Evolutionary conservation across 805 yeast species (phyloP), one percentile per base, ranked within the genome.

Genomic region (Zygotorulaspora sp.): DNA sequence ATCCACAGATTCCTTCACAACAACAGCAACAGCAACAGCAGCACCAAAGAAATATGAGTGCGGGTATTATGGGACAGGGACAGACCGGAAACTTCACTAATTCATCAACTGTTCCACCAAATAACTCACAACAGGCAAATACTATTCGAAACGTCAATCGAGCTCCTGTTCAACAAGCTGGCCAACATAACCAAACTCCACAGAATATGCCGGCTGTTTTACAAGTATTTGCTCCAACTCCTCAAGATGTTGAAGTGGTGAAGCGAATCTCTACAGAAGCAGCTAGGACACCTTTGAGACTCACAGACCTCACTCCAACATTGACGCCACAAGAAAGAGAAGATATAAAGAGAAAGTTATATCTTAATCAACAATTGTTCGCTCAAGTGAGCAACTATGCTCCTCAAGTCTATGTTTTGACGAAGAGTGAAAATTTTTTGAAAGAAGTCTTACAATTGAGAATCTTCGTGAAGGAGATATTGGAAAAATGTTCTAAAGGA

Each of bases 401-500:
- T 27, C 87, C 94, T 24, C 79, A 83, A 53, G 85, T 84, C 52
- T 87, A 75, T 54, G 73, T 82, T 41, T 68, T 85, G 43, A 83
- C 95, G 1, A 78, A 80, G 50, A 83, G 83, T 57, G 73, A 71
- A 33, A 84, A 79, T 34, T 89, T 85, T 7, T 82, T 95, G 1
- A 78, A 77, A 52, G 75, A 84, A 48, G 72, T 88, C 42, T 71
- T 88, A 43, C 89, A 83, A 55, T 76, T 84, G 70, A 80, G 86
- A 61, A 72, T 78, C 43, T 80, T 86, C 80, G 78, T 85, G 30
- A 80, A 78, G 52, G 83, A 80, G 55, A 83, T 86, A 43, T 63
- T 80, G 48, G 92, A 85, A 35, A 78, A 75, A 31, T 67, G 86
- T 47, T 74, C 78, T 41, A 70, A 76, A 45, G 81, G 81, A 4